Base-by-base conservation (phyloP, 192 early-diverging fungal genomes). In the Coemansia sp. region DNA sequence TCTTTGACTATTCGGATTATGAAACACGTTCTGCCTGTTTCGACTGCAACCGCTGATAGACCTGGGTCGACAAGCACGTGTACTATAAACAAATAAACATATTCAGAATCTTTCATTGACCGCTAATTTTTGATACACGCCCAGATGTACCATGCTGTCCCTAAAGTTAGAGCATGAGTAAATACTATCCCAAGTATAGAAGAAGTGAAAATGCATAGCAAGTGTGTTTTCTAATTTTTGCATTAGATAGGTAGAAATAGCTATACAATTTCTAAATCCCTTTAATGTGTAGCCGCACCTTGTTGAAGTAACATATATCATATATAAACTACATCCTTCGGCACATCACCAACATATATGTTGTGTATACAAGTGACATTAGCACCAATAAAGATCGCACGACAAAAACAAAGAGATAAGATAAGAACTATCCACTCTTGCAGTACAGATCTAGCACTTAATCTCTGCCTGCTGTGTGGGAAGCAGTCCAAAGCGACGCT, bases 401-500 rank as follows among this genome's bases (percentile, higher is more conserved):
- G 2, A 25, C 42, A 23, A 24, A 23, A 29, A 4, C 5, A 7
- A 25, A 46, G 9, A 46, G 39, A 17, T 46, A 14, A 7, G 1
- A 3, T 14, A 46, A 46, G 17, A 46, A 17, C 39, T 14, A 46
- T 46, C 39, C 11, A 14, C 17, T 4, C 17, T 17, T 17, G 39
- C 14, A 46, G 11, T 46, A 0, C 11, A 46, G 39, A 46, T 46
- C 31, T 61, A 61, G 60, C 68, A 81, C 59, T 69, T 64, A 59
- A 81, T 75, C 56, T 75, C 70, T 22, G 70, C 33, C 72, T 77
- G 87, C 85, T 92, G 89, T 25, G 87, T 89, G 30, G 87, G 89
- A 55, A 98, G 86, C 42, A 97, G 73, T 29, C 92, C 92, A 75
- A 93, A 97, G 61, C 97, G 90, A 63, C 90, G 93, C 89, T 98